phyloP scores from a whole-genome alignment of 768 basidiomycete genomes.

The Floccularia luteovirens region DNA sequence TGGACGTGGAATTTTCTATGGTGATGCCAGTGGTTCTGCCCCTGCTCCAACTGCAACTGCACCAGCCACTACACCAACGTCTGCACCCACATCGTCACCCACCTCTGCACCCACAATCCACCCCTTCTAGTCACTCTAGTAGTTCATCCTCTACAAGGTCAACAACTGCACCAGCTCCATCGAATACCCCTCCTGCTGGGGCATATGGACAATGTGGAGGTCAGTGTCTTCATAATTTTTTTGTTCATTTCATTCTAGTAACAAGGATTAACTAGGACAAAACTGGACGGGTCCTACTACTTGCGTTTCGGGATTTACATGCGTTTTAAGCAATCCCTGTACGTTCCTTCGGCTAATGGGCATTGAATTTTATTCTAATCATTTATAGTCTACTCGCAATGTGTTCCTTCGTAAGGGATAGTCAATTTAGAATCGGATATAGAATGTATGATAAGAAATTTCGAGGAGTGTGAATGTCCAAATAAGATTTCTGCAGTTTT shows the following conservation, averaged over 20 bases:
- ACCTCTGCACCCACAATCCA: background rate
- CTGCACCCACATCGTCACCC: constrained; percentile 7
- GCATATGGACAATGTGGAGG: constrained; percentile 40
- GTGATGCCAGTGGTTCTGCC: constrained; percentile 25
- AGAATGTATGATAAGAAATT: constrained; percentile 1
- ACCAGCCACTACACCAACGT: constrained; percentile 10
- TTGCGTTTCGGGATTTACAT: constrained; percentile 28
- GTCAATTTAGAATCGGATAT: background rate
- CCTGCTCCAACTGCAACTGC: constrained; percentile 19
- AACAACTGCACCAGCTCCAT: constrained; percentile 12
- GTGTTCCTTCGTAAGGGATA: constrained; percentile 21
- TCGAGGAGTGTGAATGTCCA: background rate
- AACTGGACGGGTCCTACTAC: constrained; percentile 36
- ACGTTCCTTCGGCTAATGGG: constrained; percentile 10
- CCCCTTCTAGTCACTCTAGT: background rate
- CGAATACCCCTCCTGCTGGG: constrained; percentile 19
- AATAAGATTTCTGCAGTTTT: background rate
- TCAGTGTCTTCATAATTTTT: constrained; percentile 5
- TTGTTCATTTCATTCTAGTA: background rate
- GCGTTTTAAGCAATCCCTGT: constrained; percentile 31
- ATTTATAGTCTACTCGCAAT: constrained; percentile 37
- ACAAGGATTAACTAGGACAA: constrained; percentile 9
- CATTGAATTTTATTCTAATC: background rate
- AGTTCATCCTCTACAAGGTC: constrained; percentile 6
- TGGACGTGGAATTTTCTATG: constrained; percentile 51